Evolutionary conservation across 129 eudicot genomes (phyloP).

Genomic region (Centaurea solstitialis): DNA sequence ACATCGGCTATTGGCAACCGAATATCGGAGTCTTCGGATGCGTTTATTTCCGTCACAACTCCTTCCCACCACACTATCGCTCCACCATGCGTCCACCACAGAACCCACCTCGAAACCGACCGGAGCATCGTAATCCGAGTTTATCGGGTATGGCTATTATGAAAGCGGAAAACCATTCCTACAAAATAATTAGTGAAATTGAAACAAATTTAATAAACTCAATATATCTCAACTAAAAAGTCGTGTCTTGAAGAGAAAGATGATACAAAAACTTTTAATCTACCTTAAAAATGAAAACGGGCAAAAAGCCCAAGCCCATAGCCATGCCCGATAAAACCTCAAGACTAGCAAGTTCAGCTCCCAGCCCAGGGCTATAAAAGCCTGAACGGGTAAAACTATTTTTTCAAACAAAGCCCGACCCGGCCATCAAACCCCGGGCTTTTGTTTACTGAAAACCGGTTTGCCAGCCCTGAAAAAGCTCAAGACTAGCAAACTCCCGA

Average conservation of each 20-base stretch:
- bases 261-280: too few species aligned
- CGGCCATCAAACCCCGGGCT: neutral
- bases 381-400: neutral
- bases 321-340: neutral
- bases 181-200: constrained; percentile 1
- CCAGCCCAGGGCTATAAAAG: neutral
- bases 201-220: neutral
- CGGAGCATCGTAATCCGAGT: constrained; percentile 66
- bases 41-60: constrained; percentile 43
- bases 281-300: neutral
- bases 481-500: too few species aligned
- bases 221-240: too few species aligned
- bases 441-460: neutral
- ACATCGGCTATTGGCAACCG: neutral
- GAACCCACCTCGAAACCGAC: constrained; percentile 70
- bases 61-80: constrained; percentile 99
- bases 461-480: neutral
- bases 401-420: neutral
- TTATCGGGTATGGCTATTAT: constrained; percentile 76
- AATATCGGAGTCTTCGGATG: constrained; percentile 38
- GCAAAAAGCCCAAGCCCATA: neutral
- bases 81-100: constrained; percentile 96
- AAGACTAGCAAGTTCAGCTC: neutral
- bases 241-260: too few species aligned
- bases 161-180: constrained; percentile 85